Base-by-base conservation (phyloP, 345 rosid genomes). In the Hibiscus trionum region DNA sequence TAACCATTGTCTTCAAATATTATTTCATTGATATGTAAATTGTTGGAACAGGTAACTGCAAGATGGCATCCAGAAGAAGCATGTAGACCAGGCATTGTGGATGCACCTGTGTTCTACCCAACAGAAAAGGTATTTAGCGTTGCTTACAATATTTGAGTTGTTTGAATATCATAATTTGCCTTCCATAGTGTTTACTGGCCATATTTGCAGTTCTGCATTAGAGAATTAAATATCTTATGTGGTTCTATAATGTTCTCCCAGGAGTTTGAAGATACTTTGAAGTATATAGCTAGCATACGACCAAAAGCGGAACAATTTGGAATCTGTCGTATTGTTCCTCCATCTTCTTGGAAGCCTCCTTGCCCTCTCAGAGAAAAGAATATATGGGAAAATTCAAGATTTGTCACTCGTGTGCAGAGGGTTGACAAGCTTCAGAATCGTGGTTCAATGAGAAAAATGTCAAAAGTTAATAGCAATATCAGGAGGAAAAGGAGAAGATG, bases 251-350 rank as follows among this genome's bases (percentile, higher is more conserved):
- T 37, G 26, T 57, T 76, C 73, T 73, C n/a, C 77, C 81, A 96
- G 99, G 99, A 96, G 83, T 96, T 96, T 85, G 93, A 86, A 83
- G 97, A 96, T 86, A 83, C 99, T 53, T 77, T 93, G 77, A 91
- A 56, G 75, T 96, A 93, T 69, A 93, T 96, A 73, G 87, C 93
- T 76, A 86, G 87, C 72, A 93, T 93, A 75, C 87, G 96, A 72
- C 87, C 84, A 4, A 73, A 77, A 83, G 99, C 99, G 58, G 99
- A 96, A 83, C 86, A 80, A 58, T 91, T 86, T 86, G 99, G 99
- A 76, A 91, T 96, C 69, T 93, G 99, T 78, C 98, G 98, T 70
- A 91, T 96, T 75, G 96, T 96, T 77, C 99, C 99, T 77, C 98
- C 99, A 67, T 69, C 88, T 66, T 88, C 97, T 70, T 96, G 99